Conservation (phyloP, 1,284 basidiomycete genomes). For the Cystobasidium sp. region DNA sequence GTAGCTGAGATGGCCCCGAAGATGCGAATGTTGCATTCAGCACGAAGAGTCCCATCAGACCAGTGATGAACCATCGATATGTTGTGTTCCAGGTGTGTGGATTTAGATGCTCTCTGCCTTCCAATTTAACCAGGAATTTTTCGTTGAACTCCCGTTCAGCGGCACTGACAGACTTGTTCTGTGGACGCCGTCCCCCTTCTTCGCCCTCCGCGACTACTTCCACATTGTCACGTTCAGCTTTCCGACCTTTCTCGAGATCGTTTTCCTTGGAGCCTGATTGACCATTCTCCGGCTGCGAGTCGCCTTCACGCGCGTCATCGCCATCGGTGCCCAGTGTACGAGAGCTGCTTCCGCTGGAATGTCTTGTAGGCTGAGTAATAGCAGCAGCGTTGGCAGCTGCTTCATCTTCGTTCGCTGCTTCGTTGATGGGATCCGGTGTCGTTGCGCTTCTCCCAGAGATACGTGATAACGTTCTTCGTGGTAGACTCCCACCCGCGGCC, state of each 20-base stretch:
- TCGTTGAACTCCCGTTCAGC: conserved; percentile 51
- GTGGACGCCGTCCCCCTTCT: conserved; percentile 6
- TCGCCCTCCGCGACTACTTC: neutral
- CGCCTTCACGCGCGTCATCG: neutral
- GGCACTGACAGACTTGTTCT: conserved; percentile 10
- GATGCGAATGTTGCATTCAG: conserved; percentile 71
- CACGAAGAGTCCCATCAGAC: conserved; percentile 66
- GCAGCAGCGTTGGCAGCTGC: conserved; percentile 15
- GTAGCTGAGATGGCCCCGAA: conserved; percentile 64
- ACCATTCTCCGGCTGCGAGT: neutral
- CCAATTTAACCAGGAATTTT: conserved; percentile 58
- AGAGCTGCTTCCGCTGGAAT: conserved; percentile 14
- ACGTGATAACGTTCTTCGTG: conserved; percentile 7
- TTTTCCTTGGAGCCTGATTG: neutral
- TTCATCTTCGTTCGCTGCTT: conserved; percentile 3
- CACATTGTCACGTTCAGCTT: neutral
- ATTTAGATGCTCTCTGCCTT: conserved; percentile 60
- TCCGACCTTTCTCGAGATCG: conserved; percentile 14
- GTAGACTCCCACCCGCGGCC: conserved; percentile 4
- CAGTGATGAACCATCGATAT: conserved; percentile 70
- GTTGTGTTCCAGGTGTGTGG: conserved; percentile 65
- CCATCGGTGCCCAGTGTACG: conserved; percentile 7
- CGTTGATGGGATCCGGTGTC: neutral
- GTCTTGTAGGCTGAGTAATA: neutral
- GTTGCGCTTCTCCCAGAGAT: conserved; percentile 1